Conservation (phyloP, 805 yeast genomes). For the Grigorovia yakushimaensis region DNA sequence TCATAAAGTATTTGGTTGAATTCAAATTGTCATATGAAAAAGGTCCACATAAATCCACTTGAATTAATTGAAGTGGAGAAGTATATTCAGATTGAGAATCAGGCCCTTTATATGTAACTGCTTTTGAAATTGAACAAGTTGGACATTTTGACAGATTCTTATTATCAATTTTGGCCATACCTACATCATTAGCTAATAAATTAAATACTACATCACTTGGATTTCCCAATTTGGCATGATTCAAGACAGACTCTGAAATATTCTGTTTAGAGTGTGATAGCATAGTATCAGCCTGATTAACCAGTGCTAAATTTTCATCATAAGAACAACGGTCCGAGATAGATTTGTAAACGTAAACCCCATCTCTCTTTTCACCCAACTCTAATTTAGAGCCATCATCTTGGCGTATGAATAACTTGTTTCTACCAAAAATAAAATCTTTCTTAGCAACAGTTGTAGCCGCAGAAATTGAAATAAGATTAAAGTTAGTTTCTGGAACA, state of each 20-base stretch:
- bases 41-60: constrained; percentile 2
- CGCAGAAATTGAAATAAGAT: constrained; percentile 2
- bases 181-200: too few relatives aligned
- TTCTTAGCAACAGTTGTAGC: background rate
- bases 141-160: background rate
- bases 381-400: background rate
- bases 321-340: too few relatives aligned
- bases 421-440: background rate
- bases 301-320: too few relatives aligned
- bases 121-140: constrained; percentile 3
- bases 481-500: constrained; percentile 3
- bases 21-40: constrained; percentile 1
- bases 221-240: too few relatives aligned
- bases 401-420: background rate
- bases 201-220: too few relatives aligned
- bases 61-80: constrained; percentile 1
- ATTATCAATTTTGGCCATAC: too few relatives aligned
- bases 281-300: too few relatives aligned
- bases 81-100: background rate
- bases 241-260: too few relatives aligned
- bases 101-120: constrained; percentile 7
- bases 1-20: constrained; percentile 1
- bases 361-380: background rate
- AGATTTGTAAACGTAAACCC: background rate
- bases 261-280: too few relatives aligned